phyloP scores from a whole-genome alignment of 495 filamentous ascomycete species.

The Viridothelium virens region DNA sequence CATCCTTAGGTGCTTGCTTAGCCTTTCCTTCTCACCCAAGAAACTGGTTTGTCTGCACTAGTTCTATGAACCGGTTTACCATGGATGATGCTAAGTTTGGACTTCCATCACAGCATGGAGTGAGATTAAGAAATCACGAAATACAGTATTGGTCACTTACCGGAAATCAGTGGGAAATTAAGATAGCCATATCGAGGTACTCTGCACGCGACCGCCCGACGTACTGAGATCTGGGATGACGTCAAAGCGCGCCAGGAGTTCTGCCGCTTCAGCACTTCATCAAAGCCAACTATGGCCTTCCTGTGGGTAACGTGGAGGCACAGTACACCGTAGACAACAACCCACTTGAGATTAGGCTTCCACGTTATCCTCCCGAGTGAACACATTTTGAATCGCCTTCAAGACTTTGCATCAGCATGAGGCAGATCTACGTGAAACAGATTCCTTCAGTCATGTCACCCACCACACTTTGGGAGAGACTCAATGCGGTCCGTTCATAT shows the following conservation, averaged over 20 bases:
- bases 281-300: neutral
- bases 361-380: neutral
- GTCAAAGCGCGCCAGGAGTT: neutral
- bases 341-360: neutral
- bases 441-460: neutral
- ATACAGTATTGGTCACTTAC: too few species aligned
- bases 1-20: neutral
- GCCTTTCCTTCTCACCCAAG: neutral
- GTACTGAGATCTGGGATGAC: neutral
- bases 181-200: neutral
- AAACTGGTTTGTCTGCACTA: too few species aligned
- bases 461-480: neutral
- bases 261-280: neutral
- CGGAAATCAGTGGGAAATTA: neutral
- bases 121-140: too few species aligned
- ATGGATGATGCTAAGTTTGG: neutral
- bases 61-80: too few species aligned
- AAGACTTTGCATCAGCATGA: neutral
- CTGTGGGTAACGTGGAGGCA: neutral
- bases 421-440: constrained; percentile 3
- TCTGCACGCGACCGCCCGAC: too few species aligned
- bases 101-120: too few species aligned
- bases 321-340: too few species aligned
- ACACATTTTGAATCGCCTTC: neutral
- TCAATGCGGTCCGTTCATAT: neutral